Evolutionary conservation across 352 stramenopile species (phyloP), one percentile per base, ranked within the genome.

Genomic region (Phytophthora nicotianae): DNA sequence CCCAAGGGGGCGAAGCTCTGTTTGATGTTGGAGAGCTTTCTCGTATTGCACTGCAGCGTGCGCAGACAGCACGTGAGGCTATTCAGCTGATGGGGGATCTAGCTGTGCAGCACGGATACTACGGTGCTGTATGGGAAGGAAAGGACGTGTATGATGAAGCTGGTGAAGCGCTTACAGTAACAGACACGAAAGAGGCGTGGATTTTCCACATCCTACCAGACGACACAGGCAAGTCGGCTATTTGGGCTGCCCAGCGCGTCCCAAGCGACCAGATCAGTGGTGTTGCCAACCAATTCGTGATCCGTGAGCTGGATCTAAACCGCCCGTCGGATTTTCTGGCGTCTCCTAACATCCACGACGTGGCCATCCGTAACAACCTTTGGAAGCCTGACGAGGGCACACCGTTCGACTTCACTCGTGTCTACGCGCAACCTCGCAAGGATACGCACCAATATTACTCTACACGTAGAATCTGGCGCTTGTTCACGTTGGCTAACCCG

Each of bases 181-280:
- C 81, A 2, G 96, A 99, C 71, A 74, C 86, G 3, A 79, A 80
- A 17, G 93, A 98, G 57, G 91, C 82, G 27, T 99, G 95, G 95
- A 89, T 99, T 47, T 98, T 99, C 70, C 96, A 99, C 70, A 97
- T 98, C 43, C 56, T 98, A 32, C 88, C 94, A 0, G 94, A 98
- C 61, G 91, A 97, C 50, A 98, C 93, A 10, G 90, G 92, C 5
- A 83, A 77, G 40, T 95, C 82, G n/a, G 95, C 93, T 7, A 79
- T 98, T 49, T 98, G 95, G 95, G 95, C 82, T 9, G 96, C 96
- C 13, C 91, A 98, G 79, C 88, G 89, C 27, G 81, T 98, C 1
- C 88, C 87, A 0, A 86, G 97, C 37, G 78, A 91, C 60, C 81
- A 97, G 61, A 78, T 95, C 17, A 79, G 73, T 20, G 86, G 72